phyloP scores from a whole-genome alignment of 768 basidiomycete species.

The Tremella fuciformis region DNA sequence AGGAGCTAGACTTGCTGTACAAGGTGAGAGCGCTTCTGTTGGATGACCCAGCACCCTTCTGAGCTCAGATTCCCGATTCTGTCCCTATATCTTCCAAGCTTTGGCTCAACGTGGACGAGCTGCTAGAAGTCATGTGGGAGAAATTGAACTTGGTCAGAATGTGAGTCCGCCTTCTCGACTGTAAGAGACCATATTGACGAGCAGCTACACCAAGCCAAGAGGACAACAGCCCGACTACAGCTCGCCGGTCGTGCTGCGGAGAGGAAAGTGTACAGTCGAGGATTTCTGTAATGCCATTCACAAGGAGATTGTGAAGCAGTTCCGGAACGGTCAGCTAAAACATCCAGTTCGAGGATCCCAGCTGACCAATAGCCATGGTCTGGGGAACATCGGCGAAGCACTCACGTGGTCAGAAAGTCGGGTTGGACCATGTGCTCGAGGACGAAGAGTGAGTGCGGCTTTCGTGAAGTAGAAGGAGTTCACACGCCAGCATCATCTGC shows the following conservation, averaged over 20 bases:
- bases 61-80: constrained; percentile 73
- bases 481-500: constrained; percentile 44
- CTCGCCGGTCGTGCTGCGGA: constrained; percentile 75
- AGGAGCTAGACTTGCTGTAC: constrained; percentile 87
- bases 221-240: constrained; percentile 87
- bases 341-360: not conserved
- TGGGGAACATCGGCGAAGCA: constrained; percentile 99
- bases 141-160: constrained; percentile 88
- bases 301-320: constrained; percentile 94
- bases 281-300: constrained; percentile 92
- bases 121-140: constrained; percentile 89
- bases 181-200: constrained; percentile 3
- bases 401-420: constrained; percentile 79
- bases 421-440: constrained; percentile 50
- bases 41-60: constrained; percentile 5
- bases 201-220: constrained; percentile 80
- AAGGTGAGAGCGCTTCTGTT: constrained; percentile 38
- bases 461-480: not conserved
- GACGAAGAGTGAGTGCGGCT: constrained; percentile 47
- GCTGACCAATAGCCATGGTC: constrained; percentile 58
- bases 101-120: constrained; percentile 96
- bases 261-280: constrained; percentile 60
- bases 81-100: constrained; percentile 90
- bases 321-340: constrained; percentile 76
- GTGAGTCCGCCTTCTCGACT: constrained; percentile 48